Conservation (phyloP, 352 stramenopile species). For the Phytopythium sindhum region DNA sequence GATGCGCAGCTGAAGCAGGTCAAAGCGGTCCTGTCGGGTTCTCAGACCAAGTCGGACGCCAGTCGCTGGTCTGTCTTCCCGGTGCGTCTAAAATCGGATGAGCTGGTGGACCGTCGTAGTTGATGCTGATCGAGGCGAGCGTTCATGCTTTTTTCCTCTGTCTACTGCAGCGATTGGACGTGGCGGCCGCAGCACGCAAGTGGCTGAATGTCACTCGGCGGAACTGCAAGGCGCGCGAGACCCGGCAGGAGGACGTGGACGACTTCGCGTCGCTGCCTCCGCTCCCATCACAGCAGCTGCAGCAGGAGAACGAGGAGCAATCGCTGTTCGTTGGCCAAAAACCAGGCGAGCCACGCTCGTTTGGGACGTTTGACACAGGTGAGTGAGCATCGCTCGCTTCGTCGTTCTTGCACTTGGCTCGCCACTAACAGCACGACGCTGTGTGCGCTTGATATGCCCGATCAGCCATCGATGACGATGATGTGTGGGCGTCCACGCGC, state of each 20-base stretch:
- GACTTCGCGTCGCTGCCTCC: constrained; percentile 62
- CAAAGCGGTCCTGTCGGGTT: constrained; percentile 42
- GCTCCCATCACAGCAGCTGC: constrained; percentile 14
- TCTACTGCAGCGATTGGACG: constrained; percentile 57
- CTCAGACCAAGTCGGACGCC: constrained; percentile 20
- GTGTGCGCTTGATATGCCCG: background rate
- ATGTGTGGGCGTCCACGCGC: constrained; percentile 31
- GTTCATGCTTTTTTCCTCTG: background rate
- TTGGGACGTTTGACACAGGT: constrained; percentile 1
- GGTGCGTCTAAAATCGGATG: constrained; percentile 23
- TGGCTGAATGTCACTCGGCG: constrained; percentile 63
- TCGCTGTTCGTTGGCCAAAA: background rate
- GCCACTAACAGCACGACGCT: background rate
- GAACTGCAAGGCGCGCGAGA: constrained; percentile 47
- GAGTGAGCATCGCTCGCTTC: background rate
- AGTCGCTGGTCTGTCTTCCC: constrained; percentile 69
- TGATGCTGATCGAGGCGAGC: background rate
- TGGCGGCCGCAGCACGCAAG: constrained; percentile 44
- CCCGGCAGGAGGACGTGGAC: constrained; percentile 47
- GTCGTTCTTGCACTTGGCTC: background rate
- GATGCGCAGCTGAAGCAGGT: constrained; percentile 33
- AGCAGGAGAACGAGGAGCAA: constrained; percentile 14
- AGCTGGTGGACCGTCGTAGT: background rate
- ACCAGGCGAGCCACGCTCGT: background rate
- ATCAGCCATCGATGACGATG: constrained; percentile 25